Conservation (phyloP, 2,329 filamentous ascomycete species). For the Fusarium dimerum region DNA sequence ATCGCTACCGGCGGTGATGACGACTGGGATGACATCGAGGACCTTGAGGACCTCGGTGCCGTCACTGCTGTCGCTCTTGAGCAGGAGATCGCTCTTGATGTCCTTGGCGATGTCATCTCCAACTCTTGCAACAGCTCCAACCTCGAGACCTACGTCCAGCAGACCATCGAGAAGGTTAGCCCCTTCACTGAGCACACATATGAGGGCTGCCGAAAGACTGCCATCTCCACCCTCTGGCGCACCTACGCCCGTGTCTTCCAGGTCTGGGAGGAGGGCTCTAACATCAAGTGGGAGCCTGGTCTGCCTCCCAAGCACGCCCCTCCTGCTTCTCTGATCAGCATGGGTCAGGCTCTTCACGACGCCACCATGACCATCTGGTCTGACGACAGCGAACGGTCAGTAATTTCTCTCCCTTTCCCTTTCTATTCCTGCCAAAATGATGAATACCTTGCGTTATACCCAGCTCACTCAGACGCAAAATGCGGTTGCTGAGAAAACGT, state of each 20-base stretch:
- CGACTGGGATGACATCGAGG: conserved; percentile 65
- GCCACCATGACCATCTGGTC: conserved; percentile 84
- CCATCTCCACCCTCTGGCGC: conserved; percentile 89
- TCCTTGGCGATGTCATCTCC: conserved; percentile 88
- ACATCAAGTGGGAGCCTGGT: conserved; percentile 85
- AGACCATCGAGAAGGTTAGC: conserved; percentile 79
- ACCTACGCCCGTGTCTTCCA: conserved; percentile 90
- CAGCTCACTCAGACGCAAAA: conserved; percentile 98
- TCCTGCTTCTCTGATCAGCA: conserved; percentile 76
- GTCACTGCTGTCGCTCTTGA: conserved; percentile 90
- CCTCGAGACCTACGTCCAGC: conserved; percentile 79
- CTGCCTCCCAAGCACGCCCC: conserved; percentile 80
- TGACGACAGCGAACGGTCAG: conserved; percentile 92
- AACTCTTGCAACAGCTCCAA: conserved; percentile 77
- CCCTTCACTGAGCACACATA: conserved; percentile 86
- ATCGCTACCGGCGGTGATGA: conserved; percentile 57
- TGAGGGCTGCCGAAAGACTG: conserved; percentile 90
- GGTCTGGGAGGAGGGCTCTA: conserved; percentile 72
- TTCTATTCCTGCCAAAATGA: conserved; percentile 57
- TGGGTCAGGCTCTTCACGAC: conserved; percentile 82
- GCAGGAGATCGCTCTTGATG: conserved; percentile 96
- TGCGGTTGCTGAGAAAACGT: conserved; percentile 87
- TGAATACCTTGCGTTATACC: conserved; percentile 92
- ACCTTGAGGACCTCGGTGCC: conserved; percentile 80
- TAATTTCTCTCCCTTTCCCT: conserved; percentile 35